Evolutionary conservation across 306 rosid species (phyloP).

Genomic region (Rosa lucieae): DNA sequence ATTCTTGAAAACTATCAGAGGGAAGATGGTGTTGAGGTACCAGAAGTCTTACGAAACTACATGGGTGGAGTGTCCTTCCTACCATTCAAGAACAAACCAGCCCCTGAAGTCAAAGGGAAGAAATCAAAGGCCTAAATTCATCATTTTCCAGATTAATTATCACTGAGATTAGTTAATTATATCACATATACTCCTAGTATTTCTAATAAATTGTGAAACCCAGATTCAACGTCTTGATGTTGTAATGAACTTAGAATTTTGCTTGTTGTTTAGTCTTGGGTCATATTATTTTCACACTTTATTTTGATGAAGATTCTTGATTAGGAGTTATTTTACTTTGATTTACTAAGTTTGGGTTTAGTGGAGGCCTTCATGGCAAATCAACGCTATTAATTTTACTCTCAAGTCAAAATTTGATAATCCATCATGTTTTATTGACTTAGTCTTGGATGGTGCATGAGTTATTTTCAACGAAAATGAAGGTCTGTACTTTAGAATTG

Average conservation of each 20-base stretch:
- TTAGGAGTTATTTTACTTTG: too few relatives aligned
- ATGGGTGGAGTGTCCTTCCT: conserved; percentile 81
- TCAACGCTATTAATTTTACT: too few relatives aligned
- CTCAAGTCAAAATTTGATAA: too few relatives aligned
- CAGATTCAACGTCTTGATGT: neutral
- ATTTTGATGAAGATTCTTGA: too few relatives aligned
- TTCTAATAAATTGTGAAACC: conserved; percentile 12
- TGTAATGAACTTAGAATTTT: conserved; percentile 2
- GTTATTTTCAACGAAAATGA: too few relatives aligned
- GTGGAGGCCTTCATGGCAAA: too few relatives aligned
- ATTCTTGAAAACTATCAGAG: conserved; percentile 91
- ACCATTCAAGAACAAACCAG: conserved; percentile 69
- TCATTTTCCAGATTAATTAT: conserved; percentile 25
- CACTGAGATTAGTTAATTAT: conserved; percentile 12
- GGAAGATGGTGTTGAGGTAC: conserved; percentile 86
- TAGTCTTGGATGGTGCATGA: too few relatives aligned
- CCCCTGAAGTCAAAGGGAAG: conserved; percentile 86
- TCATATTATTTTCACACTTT: neutral
- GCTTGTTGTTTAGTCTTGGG: neutral
- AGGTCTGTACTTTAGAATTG: too few relatives aligned
- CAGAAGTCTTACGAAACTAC: conserved; percentile 62
- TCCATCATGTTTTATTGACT: too few relatives aligned
- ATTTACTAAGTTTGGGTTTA: too few relatives aligned
- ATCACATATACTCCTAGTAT: neutral
- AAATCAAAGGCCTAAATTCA: conserved; percentile 83